Evolutionary conservation across 208 protist species (phyloP).

Genomic region (Acanthamoeba sp.): DNA sequence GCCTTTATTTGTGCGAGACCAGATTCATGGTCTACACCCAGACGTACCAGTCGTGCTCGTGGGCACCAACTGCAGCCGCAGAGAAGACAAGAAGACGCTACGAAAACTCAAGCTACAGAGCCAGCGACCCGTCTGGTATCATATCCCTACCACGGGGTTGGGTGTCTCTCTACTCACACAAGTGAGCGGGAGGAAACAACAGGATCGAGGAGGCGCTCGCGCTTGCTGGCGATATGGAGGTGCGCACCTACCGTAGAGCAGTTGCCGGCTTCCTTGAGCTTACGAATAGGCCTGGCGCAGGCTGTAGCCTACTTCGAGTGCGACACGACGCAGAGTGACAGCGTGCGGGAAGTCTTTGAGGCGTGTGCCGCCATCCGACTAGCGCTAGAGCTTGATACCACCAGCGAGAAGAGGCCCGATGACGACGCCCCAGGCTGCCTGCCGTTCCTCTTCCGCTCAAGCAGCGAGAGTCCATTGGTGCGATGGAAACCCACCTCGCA

Average conservation of each 20-base stretch:
- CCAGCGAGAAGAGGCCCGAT: neutral
- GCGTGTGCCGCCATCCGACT: neutral
- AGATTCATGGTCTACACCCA: neutral
- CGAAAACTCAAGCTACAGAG: neutral
- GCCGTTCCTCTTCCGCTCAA: no score
- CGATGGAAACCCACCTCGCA: no score
- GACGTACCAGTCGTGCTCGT: neutral
- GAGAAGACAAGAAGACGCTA: neutral
- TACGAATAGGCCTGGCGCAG: neutral
- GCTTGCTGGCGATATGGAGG: neutral
- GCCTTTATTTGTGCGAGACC: neutral
- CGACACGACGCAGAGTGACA: neutral
- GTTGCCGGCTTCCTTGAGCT: no score
- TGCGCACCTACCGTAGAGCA: no score
- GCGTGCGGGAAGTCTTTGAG: neutral
- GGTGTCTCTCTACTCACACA: neutral
- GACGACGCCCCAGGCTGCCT: no score
- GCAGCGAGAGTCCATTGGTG: no score
- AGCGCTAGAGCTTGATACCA: neutral
- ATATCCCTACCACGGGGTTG: neutral
- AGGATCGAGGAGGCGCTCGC: neutral
- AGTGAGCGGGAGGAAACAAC: neutral
- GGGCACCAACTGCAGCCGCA: neutral
- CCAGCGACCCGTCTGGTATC: neutral
- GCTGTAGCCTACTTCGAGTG: conserved; percentile 9